Base-by-base conservation (phyloP, 2,329 filamentous ascomycete genomes). In the Lojkania enalia region DNA sequence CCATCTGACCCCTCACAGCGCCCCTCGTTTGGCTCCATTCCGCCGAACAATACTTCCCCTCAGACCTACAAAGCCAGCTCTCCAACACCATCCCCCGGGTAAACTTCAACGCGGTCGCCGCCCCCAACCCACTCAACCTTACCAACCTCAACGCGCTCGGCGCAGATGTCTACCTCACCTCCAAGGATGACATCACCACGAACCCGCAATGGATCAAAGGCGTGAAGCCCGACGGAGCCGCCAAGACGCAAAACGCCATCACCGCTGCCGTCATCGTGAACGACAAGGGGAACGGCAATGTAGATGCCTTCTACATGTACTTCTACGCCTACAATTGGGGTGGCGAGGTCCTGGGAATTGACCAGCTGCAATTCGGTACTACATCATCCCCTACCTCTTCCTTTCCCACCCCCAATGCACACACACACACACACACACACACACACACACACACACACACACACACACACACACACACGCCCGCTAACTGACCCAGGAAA, bases 261-360 rank as follows among this genome's bases (percentile, higher is more conserved):
- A 76, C 75, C 3, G 74, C 74, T 27, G 73, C 74, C 0, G 74
- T 86, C 21, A 77, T 87, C 15, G 74, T 83, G 3, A 78, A 77
- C 43, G 75, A 84, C 52, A 81, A 83, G 47, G 78, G 76, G 0
- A 67, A 74, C 39, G 71, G 72, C 18, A 71, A 69, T 3, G 66
- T 83, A 2, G 80, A 85, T 67, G 81, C 75, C 0, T 85, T 83
- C 57, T 85, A 83, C 64, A 80, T 84, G 61, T 84, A 82, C 57
- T 84, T 83, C 54, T 82, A 81, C 56, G 75, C 79, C 16, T 81
- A 75, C 61, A 79, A 82, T 51, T 74, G 74, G 53, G 80, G 80
- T 13, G 78, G 80, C 20, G 71, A 64, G 1, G 75, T 81, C 1
- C 48, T 79, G 1, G 71, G 69, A 1, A 46, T 55, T 33, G 51